Percentiles rank a stretch among this genome's conserved stretches.
Evolutionary conservation across 169 alveolate species (phyloP).

Genomic region (Plasmodium chabaudi): DNA sequence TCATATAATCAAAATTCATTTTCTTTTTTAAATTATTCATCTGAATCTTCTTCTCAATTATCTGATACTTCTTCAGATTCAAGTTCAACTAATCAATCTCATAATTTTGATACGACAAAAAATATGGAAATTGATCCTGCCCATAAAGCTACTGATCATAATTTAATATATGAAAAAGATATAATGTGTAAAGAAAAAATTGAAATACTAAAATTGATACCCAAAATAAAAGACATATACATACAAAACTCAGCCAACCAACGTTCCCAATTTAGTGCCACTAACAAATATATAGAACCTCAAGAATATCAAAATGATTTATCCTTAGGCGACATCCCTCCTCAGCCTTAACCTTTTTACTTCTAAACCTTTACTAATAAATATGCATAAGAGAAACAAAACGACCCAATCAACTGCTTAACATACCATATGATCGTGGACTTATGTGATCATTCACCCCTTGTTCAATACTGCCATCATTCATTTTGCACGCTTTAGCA

Average conservation of each 20-base stretch:
- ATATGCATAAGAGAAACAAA: too few species aligned
- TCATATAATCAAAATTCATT: not conserved
- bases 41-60: conserved; percentile 16
- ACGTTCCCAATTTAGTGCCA: too few species aligned
- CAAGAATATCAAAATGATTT: too few species aligned
- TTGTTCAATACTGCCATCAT: too few species aligned
- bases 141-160: not conserved
- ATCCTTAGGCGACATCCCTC: too few species aligned
- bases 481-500: too few species aligned
- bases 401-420: too few species aligned
- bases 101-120: not conserved
- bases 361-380: too few species aligned
- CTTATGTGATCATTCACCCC: too few species aligned
- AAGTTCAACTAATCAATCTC: conserved; percentile 3
- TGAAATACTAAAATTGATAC: conserved; percentile 32
- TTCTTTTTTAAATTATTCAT: conserved; percentile 1
- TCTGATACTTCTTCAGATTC: conserved; percentile 17
- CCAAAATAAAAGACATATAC: conserved; percentile 50
- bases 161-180: conserved; percentile 7
- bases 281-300: too few species aligned
- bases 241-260: conserved; percentile 10
- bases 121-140: not conserved
- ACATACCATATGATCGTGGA: too few species aligned
- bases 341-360: too few species aligned
- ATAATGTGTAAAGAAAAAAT: conserved; percentile 52